Base-by-base conservation (phyloP, 768 basidiomycete species). In the Leccinellum albellum region DNA sequence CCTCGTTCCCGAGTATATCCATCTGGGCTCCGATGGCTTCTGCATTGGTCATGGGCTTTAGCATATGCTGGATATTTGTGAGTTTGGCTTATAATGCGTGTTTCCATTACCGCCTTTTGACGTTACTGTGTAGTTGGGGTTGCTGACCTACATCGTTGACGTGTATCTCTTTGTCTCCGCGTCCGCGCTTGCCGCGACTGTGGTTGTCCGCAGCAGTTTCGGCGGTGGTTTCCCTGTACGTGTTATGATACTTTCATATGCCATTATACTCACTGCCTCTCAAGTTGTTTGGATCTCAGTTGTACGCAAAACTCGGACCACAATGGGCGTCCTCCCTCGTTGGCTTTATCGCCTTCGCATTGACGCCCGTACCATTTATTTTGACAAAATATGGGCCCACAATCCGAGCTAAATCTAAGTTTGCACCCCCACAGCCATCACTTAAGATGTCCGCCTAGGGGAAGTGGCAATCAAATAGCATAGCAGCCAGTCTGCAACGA, bases 81-180 rank as follows among this genome's bases (percentile, higher is more conserved):
- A 55, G 83, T 74, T 26, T 52, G 6, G 4, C 29, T 42, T 12
- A 32, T 37, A 51, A 40, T 40, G 9, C 4, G 49, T 51, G 12
- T 58, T n/a, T 46, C 23, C n/a, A 6, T 37, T 35, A 2, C 15
- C n/a, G 15, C 23, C 37, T 15, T 49, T 37, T 60, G 14, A 66
- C 20, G 14, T 24, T 12, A 23, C 42, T 13, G 17, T 51, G 12
- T 53, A 85, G 85, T 63, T 85, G 53, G 74, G 78, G 10, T 66
- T 83, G 47, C 68, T 83, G 60, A 86, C 82, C 60, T 87, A 87
- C 62, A 79, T 85, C 33, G 79, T 87, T 42, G 86, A 86, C 67
- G 76, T 80, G 4, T 86, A 86, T 62, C 68, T 82, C 21, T 66
- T 74, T 56, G 74, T 78, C 5, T 79, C 84, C 8, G 83, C 85